Base-by-base conservation (phyloP, 1,284 basidiomycete genomes). In the Fomitiporia mediterranea region DNA sequence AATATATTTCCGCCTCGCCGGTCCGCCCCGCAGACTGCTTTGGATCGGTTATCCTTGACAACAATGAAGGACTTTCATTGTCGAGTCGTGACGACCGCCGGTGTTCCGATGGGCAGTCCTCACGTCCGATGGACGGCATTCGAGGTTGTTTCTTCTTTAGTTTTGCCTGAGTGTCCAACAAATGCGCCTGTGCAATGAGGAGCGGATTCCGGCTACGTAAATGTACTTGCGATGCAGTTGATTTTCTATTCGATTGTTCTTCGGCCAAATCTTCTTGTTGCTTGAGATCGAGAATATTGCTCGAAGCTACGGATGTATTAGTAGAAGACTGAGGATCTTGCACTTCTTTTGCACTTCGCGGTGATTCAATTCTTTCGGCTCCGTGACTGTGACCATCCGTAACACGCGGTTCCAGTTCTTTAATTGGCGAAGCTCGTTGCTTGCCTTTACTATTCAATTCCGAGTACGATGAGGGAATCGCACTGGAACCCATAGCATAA, bases 191-290 rank as follows among this genome's bases (percentile, higher is more conserved):
- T 6, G 51, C 56, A 25, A 57, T 42, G 30, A 49, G 32, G 34
- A 57, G 56, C 13, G 56, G 51, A 15, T 53, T 47, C 8, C 56
- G 50, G 32, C 15, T 57, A 21, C 56, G 56, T n/a, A 53, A 32
- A 54, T 11, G 25, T 40, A 38, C 30, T 23, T 27, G 4, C 13
- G 53, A 21, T 17, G 28, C 23, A n/a, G 37, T 17, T 42, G 37
- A 28, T 2, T 53, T 42, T 13, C 21, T n/a, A 40, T 40, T 27
- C 15, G 28, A 30, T 2, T 34, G 17, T 9, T 2, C 11, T n/a
- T 11, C 40, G 19, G 4, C 40, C 9, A 11, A 21, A 11, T 5
- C 7, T 19, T 46, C 25, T 25, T 15, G 17, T 34, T 13, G 6
- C 15, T 35, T 21, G 6, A 32, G 30, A 11, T 4, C 7, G 15